phyloP scores from a whole-genome alignment of 495 filamentous ascomycete genomes.

The Aspergillus mulundensis region DNA sequence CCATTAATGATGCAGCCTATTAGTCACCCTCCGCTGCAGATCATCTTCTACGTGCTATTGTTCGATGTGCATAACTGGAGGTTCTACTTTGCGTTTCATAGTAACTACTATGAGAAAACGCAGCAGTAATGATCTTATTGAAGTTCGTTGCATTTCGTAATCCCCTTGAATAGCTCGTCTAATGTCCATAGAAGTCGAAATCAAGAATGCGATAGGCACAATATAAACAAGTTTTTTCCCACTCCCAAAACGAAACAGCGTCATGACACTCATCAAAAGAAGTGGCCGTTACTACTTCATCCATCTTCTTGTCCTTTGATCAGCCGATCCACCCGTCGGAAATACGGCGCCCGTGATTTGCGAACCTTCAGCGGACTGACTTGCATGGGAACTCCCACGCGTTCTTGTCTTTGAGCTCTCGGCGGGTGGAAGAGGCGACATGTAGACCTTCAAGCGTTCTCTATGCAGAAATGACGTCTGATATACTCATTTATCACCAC shows the following conservation, averaged over 20 bases:
- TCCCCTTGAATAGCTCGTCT: conserved; percentile 27
- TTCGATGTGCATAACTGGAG: neutral
- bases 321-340: conserved; percentile 14
- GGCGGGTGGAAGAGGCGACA: conserved; percentile 14
- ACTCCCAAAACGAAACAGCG: conserved; percentile 28
- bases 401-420: conserved; percentile 4
- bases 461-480: conserved; percentile 29
- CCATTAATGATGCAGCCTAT: neutral
- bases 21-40: conserved; percentile 6
- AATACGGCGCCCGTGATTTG: conserved; percentile 7
- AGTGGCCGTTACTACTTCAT: conserved; percentile 27
- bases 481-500: conserved; percentile 33
- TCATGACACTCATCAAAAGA: conserved; percentile 38
- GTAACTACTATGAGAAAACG: too few relatives aligned
- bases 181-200: conserved; percentile 32
- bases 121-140: conserved; percentile 2
- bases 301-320: conserved; percentile 12
- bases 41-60: neutral
- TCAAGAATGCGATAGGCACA: conserved; percentile 19
- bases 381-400: conserved; percentile 7
- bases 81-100: too few relatives aligned
- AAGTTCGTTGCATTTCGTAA: conserved; percentile 23
- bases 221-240: conserved; percentile 23
- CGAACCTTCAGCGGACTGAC: conserved; percentile 7
- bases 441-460: conserved; percentile 24